Evolutionary conservation across 2,329 filamentous ascomycete genomes (phyloP).

Genomic region (Colletotrichum sp.): DNA sequence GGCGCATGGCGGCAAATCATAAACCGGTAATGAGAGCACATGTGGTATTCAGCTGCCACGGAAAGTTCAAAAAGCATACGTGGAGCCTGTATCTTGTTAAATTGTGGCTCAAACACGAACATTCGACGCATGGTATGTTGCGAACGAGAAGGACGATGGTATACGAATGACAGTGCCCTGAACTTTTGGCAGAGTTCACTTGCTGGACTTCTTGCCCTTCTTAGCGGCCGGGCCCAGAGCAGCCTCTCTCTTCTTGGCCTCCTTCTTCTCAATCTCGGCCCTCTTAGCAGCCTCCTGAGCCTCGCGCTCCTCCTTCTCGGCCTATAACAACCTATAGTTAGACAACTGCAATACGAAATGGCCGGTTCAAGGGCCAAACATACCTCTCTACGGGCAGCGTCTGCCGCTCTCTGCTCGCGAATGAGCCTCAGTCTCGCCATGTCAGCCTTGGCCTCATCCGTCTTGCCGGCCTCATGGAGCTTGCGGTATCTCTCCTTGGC

Average conservation of each 20-base stretch:
- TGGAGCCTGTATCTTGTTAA: not conserved
- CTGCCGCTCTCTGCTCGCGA: conserved; percentile 83
- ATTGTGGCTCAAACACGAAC: not conserved
- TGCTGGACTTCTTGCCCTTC: conserved; percentile 47
- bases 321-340: conserved; percentile 37
- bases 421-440: conserved; percentile 83
- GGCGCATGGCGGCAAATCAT: not conserved
- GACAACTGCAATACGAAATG: not conserved
- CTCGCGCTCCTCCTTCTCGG: conserved; percentile 63
- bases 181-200: not conserved
- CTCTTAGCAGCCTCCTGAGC: conserved; percentile 53
- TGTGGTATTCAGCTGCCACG: not conserved
- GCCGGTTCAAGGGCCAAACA: not conserved
- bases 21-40: not conserved
- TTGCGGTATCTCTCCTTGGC: conserved; percentile 92
- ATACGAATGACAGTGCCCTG: not conserved
- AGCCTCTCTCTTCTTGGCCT: conserved; percentile 61
- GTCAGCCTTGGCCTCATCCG: conserved; percentile 91
- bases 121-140: not conserved
- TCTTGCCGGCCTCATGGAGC: conserved; percentile 93
- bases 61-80: not conserved
- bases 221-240: conserved; percentile 50
- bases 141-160: conserved; percentile 5
- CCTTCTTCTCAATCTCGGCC: conserved; percentile 58
- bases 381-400: conserved; percentile 83